Conservation (phyloP, 495 filamentous ascomycete genomes). For the Apiosordaria backusii region DNA sequence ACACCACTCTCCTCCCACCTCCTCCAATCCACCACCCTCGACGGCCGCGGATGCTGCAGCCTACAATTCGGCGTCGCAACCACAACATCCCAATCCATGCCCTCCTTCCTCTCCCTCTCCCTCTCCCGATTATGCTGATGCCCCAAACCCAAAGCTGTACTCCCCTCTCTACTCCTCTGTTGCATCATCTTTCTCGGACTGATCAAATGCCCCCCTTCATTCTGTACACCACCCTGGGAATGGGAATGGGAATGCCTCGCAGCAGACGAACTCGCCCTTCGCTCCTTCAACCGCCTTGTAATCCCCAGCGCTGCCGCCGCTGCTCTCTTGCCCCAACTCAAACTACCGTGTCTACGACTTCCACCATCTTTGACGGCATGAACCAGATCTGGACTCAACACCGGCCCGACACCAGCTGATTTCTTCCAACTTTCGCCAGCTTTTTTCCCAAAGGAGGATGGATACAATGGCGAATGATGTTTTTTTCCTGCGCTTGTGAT, state of each 20-base stretch:
- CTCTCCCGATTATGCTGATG: neutral
- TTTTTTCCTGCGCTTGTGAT: neutral
- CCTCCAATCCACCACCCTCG: conserved; percentile 31
- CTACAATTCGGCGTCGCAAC: conserved; percentile 29
- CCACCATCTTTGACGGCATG: neutral
- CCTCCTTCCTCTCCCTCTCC: neutral
- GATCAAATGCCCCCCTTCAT: neutral
- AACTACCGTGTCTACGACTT: neutral
- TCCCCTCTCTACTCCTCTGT: neutral
- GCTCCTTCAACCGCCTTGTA: conserved; percentile 23
- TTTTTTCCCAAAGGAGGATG: neutral
- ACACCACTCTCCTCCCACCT: conserved; percentile 17
- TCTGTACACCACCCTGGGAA: neutral
- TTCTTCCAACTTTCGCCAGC: neutral
- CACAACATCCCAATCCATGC: conserved; percentile 20
- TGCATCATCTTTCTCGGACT: neutral
- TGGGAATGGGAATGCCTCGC: neutral
- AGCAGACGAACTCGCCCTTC: conserved; percentile 8
- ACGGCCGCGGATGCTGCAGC: conserved; percentile 35
- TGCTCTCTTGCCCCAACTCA: conserved; percentile 24
- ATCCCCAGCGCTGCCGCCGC: conserved; percentile 26
- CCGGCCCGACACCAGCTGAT: neutral
- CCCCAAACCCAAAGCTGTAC: neutral
- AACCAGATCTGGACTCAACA: neutral
- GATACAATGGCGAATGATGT: neutral